Base-by-base conservation (phyloP, 805 yeast genomes). In the Scheffersomyces stipitis region DNA sequence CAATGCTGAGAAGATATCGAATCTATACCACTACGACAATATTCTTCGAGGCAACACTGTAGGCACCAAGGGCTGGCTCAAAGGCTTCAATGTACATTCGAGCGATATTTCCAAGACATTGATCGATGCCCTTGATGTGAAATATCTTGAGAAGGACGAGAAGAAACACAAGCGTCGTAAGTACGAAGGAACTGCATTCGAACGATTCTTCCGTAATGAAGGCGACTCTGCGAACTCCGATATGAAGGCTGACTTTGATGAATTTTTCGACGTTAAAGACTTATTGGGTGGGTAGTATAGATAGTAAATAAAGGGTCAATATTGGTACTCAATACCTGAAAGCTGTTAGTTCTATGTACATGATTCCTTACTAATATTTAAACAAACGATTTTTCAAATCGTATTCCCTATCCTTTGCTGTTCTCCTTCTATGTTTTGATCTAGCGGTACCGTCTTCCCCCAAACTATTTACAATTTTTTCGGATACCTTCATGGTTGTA, bases 391-490 rank as follows among this genome's bases (percentile, higher is more conserved):
- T 69, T 30, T 58, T 52, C 38, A 62, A 48, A 45, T 69, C 75
- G 37, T 42, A 64, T 38, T 65, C 69, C 34, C 75, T 53, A 47
- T 69, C 75, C 44, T 67, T 69, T 15, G 75, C 75, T 2, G 71
- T 63, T 40, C 75, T 45, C 37, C 62, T 62, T 38, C 75, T 57
- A 32, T 51, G 47, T 37, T 64, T 66, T 3, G 65, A 48, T 9
- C 24, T 41, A 2, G 62, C 64, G 6, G 69, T 61, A 4, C 71
- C 70, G 40, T 67, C 73, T 17, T 53, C 56, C 5, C 73, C 75
- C 37, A 67, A 51, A 28, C 71, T 62, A 22, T 56, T 51, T 4
- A 49, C 50, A 26, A 69, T 55, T 30, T 57, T 52, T 26, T 49
- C 44, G 35, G 52, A 51, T 9, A 67, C 63, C 4, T 53, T 42